Conservation (phyloP, 208 protist genomes). For the Acanthamoeba sp. region DNA sequence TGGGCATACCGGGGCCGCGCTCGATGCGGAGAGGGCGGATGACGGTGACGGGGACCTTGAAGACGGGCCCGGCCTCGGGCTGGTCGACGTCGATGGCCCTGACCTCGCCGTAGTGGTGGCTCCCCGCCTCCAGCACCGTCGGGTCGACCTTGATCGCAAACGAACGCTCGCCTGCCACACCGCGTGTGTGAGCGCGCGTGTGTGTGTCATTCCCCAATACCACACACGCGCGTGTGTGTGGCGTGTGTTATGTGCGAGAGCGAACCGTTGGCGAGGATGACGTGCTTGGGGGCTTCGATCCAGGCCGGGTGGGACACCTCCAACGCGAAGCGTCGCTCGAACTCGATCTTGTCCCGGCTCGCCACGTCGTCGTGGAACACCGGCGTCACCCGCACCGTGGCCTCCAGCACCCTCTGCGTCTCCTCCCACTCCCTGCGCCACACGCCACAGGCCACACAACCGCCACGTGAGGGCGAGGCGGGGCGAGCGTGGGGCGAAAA, state of each 20-base stretch:
- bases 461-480: no score
- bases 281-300: conserved; percentile 63
- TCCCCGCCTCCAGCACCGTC: conserved; percentile 17
- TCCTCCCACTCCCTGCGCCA: conserved; percentile 54
- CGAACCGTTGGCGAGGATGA: conserved; percentile 62
- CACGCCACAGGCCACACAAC: neutral
- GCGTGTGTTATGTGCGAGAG: neutral
- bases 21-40: conserved; percentile 46
- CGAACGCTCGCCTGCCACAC: conserved; percentile 33
- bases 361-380: conserved; percentile 67
- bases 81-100: conserved; percentile 29
- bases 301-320: conserved; percentile 22
- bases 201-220: no score
- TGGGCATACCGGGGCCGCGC: neutral
- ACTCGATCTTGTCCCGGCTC: conserved; percentile 49
- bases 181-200: no score
- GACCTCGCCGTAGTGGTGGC: conserved; percentile 77
- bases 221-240: no score
- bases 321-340: conserved; percentile 64
- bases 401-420: conserved; percentile 56
- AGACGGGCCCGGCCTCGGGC: conserved; percentile 69
- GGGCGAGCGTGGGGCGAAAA: neutral
- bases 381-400: conserved; percentile 32
- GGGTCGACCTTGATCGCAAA: conserved; percentile 75
- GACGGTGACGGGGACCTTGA: conserved; percentile 79